A percentile compares a stretch with the other conserved stretches of the same genome.
These are phyloP conservation scores for Russula sp. DNA, from an alignment of 768 basidiomycete species.

Conservation along the genomic window DNA sequence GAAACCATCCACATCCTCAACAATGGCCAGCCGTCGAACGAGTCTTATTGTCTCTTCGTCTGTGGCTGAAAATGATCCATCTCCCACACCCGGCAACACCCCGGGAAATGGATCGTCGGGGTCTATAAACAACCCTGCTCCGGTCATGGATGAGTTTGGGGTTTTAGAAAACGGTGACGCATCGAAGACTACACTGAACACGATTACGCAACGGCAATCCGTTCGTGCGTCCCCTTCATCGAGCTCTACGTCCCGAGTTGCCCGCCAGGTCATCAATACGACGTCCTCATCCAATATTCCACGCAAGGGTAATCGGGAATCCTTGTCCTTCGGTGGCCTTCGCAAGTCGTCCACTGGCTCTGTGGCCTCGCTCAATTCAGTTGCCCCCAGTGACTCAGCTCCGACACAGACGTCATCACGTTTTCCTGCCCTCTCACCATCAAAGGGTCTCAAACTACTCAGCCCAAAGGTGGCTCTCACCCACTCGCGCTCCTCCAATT, in stretches of 20 bases:
- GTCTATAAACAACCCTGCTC: slow-evolving; percentile 25
- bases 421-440: slow-evolving; percentile 82
- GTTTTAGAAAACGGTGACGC: slow-evolving; percentile 64
- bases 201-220: slow-evolving; percentile 51
- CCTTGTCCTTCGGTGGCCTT: slow-evolving; percentile 70
- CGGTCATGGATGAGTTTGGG: slow-evolving; percentile 68
- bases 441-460: slow-evolving; percentile 76
- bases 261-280: slow-evolving; percentile 60
- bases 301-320: slow-evolving; percentile 74
- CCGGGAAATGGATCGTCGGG: slow-evolving; percentile 32
- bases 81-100: slow-evolving; percentile 50
- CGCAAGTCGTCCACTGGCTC: slow-evolving; percentile 84
- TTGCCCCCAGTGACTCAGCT: slow-evolving; percentile 39
- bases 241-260: slow-evolving; percentile 54
- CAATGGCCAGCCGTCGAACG: slow-evolving; percentile 56
- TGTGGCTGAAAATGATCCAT: slow-evolving; percentile 59
- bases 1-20: slow-evolving; percentile 48
- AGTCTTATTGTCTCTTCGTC: slow-evolving; percentile 55
- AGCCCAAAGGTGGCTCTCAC: slow-evolving; percentile 72
- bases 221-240: slow-evolving; percentile 61
- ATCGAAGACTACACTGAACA: slow-evolving; percentile 45
- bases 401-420: slow-evolving; percentile 43
- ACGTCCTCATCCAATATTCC: slow-evolving; percentile 46
- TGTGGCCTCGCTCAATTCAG: slow-evolving; percentile 62
- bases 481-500: slow-evolving; percentile 53